Conservation (phyloP, 495 filamentous ascomycete species). For the Platismatia glauca region DNA sequence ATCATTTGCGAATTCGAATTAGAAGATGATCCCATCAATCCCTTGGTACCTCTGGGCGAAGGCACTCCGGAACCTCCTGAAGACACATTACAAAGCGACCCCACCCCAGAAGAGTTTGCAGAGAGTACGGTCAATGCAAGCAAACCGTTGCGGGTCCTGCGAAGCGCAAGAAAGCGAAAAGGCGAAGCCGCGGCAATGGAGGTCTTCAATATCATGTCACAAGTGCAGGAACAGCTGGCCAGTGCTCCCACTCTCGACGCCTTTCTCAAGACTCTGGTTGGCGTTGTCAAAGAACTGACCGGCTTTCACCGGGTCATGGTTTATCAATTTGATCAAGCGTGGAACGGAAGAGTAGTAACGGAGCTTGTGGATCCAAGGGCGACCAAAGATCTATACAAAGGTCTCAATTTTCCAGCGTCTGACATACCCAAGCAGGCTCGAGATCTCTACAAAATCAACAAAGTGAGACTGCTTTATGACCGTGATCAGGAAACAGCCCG, state of each 20-base stretch:
- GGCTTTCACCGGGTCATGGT: slow-evolving; percentile 92
- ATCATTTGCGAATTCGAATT: slow-evolving; percentile 90
- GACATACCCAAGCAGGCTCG: slow-evolving; percentile 85
- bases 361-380: slow-evolving; percentile 72
- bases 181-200: slow-evolving; percentile 90
- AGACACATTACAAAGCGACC: slow-evolving; percentile 62
- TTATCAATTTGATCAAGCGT: slow-evolving; percentile 79
- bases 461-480: slow-evolving; percentile 69
- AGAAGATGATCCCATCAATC: slow-evolving; percentile 69
- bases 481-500: slow-evolving; percentile 63
- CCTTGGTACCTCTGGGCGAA: slow-evolving; percentile 52
- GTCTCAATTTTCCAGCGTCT: slow-evolving; percentile 81
- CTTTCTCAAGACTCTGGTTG: slow-evolving; percentile 65
- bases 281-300: slow-evolving; percentile 77
- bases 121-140: slow-evolving; percentile 66
- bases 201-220: slow-evolving; percentile 86
- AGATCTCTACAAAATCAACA: slow-evolving; percentile 74
- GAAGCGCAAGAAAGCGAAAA: slow-evolving; percentile 64
- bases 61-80: slow-evolving; percentile 50
- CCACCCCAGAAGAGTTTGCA: slow-evolving; percentile 60
- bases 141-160: slow-evolving; percentile 68
- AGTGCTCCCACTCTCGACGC: slow-evolving; percentile 55
- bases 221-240: slow-evolving; percentile 71
- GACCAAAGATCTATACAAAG: slow-evolving; percentile 84
- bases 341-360: slow-evolving; percentile 80